Evolutionary conservation across 768 basidiomycete genomes (phyloP).

Genomic region (Holtermannia corniformis): DNA sequence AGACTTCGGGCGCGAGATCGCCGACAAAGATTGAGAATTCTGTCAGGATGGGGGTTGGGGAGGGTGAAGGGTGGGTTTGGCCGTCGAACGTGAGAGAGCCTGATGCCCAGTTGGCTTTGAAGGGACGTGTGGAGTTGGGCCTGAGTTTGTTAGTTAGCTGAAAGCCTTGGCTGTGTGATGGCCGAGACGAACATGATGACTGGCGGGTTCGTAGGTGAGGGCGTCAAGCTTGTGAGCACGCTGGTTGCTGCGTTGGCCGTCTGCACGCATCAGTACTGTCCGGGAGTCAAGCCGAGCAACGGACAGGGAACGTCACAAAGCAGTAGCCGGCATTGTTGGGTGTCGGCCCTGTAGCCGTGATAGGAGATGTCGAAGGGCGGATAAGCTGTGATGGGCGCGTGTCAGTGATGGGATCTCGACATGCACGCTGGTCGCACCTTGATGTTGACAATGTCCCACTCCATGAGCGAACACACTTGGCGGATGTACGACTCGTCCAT

Average conservation of each 20-base stretch:
- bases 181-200: conserved; percentile 22
- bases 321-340: conserved; percentile 80
- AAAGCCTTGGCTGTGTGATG: conserved; percentile 24
- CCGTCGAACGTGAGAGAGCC: too few relatives aligned
- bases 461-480: conserved; percentile 75
- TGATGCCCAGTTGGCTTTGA: conserved; percentile 61
- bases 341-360: conserved; percentile 53
- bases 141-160: conserved; percentile 53
- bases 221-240: not conserved
- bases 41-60: conserved; percentile 45
- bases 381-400: conserved; percentile 7
- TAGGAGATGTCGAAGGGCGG: conserved; percentile 59
- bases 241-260: not conserved
- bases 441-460: conserved; percentile 54
- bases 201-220: not conserved
- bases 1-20: conserved; percentile 84
- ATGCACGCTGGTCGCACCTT: conserved; percentile 3
- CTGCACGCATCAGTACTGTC: conserved; percentile 24
- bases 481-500: conserved; percentile 95
- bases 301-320: conserved; percentile 76
- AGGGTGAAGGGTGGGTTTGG: not conserved
- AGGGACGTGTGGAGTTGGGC: conserved; percentile 78
- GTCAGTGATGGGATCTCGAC: not conserved
- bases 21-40: conserved; percentile 94
- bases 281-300: conserved; percentile 52